Conservation (phyloP, 23 red algal genomes). For the Gracilaria domingensis region DNA sequence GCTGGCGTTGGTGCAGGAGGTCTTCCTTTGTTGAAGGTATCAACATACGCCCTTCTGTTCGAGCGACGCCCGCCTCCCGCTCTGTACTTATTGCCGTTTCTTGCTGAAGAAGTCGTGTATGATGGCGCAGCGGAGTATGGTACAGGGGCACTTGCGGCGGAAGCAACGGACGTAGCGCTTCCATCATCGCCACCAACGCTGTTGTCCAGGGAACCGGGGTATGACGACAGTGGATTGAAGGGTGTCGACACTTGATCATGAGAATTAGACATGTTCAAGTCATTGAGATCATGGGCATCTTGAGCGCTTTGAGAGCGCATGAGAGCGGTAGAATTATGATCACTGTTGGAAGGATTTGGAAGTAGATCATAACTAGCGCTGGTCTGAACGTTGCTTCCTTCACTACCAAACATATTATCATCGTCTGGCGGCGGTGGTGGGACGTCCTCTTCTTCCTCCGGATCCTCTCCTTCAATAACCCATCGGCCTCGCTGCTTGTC, state of each 20-base stretch:
- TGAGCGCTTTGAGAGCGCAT: constrained; percentile 7
- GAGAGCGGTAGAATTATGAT: background rate
- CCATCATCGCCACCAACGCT: constrained; percentile 37
- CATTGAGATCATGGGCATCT: background rate
- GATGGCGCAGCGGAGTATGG: constrained; percentile 22
- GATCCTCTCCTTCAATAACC: constrained; percentile 78
- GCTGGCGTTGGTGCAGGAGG: background rate
- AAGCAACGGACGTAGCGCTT: constrained; percentile 38
- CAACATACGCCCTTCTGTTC: constrained; percentile 57
- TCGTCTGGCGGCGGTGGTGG: constrained; percentile 78
- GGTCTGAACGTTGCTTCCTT: background rate
- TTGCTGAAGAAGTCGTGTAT: background rate
- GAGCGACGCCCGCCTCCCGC: constrained; percentile 15
- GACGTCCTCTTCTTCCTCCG: constrained; percentile 54
- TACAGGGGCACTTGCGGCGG: constrained; percentile 49
- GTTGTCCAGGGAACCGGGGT: constrained; percentile 18
- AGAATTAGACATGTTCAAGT: background rate
- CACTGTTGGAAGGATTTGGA: background rate
- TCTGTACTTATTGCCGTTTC: constrained; percentile 43
- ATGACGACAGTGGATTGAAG: constrained; percentile 5
- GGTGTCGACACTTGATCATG: background rate
- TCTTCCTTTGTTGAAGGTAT: constrained; percentile 72
- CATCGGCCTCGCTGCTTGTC: constrained; percentile 77
- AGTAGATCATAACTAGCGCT: constrained; percentile 13
- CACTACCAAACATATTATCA: constrained; percentile 33